Percentiles rank a stretch among this genome's conserved stretches.
phyloP scores from a whole-genome alignment of 139 green algal genomes.

The Pseudopediastrum boryanum region DNA sequence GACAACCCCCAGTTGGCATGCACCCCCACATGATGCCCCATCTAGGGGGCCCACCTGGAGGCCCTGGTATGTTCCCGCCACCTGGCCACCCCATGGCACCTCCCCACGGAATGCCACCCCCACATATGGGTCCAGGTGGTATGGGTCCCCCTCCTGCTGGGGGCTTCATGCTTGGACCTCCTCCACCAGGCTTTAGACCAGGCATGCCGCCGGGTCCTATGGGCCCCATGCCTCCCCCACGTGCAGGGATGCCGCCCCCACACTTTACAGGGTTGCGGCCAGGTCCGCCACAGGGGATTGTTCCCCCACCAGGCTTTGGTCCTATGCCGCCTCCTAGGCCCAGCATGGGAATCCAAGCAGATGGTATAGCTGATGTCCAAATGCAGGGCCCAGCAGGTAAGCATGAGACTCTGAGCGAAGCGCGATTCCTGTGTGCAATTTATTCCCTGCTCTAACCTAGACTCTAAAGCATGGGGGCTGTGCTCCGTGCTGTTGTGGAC shows the following conservation, averaged over 20 bases:
- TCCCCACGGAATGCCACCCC: constrained; percentile 6
- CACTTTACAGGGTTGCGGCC: constrained; percentile 3
- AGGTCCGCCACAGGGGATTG: background rate
- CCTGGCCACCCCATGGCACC: background rate
- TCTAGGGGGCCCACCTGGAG: background rate
- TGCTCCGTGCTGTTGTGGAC: no score
- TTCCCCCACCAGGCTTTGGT: background rate
- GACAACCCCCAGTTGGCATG: no score
- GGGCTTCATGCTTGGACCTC: background rate
- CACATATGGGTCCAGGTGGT: background rate
- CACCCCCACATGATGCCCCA: background rate
- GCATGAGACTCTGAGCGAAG: no score
- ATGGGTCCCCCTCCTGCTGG: background rate
- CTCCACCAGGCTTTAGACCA: background rate
- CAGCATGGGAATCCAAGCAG: no score
- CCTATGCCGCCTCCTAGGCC: background rate
- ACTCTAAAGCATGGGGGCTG: no score
- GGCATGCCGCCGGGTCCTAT: background rate
- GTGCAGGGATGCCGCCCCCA: constrained; percentile 2
- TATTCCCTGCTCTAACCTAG: no score
- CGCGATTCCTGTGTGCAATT: no score
- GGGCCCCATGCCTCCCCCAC: background rate
- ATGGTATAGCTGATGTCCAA: no score
- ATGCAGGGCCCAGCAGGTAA: no score
- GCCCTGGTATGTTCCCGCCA: background rate